A percentile compares a stretch with the other conserved stretches of the same genome.
Evolutionary conservation across 352 stramenopile genomes (phyloP).

Genomic region (Phytopythium boreale): DNA sequence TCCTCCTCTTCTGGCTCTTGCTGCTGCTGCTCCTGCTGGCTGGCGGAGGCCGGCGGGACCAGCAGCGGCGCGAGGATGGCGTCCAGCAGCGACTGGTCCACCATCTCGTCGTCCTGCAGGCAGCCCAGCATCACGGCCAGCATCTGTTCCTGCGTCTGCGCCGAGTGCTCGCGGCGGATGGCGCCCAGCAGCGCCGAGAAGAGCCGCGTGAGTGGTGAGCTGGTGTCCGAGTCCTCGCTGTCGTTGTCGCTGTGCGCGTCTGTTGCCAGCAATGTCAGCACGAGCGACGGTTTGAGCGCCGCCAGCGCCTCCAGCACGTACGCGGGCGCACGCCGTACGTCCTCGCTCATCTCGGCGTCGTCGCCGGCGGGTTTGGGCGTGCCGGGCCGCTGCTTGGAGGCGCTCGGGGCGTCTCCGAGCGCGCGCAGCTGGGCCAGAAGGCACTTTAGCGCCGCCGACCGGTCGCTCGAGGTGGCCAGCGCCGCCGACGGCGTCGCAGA

Average conservation of each 20-base stretch:
- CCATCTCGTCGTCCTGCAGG: conserved; percentile 62
- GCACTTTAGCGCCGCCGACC: conserved; percentile 52
- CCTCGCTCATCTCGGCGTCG: conserved; percentile 11
- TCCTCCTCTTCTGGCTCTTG: conserved; percentile 6
- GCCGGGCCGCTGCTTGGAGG: not conserved
- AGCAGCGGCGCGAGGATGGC: conserved; percentile 57
- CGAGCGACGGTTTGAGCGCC: conserved; percentile 48
- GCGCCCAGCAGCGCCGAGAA: conserved; percentile 68
- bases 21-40: not conserved
- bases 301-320: conserved; percentile 73
- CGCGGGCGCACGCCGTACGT: conserved; percentile 35
- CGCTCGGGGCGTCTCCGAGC: conserved; percentile 13
- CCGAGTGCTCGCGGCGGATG: conserved; percentile 52
- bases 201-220: conserved; percentile 76
- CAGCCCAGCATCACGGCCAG: conserved; percentile 67
- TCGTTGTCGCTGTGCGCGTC: too few species aligned
- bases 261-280: conserved; percentile 42
- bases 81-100: conserved; percentile 71
- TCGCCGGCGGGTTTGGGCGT: not conserved
- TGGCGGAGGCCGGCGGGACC: conserved; percentile 8
- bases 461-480: conserved; percentile 63
- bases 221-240: conserved; percentile 32
- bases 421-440: conserved; percentile 55
- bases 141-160: conserved; percentile 76
- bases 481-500: conserved; percentile 64